Base-by-base conservation (phyloP, 306 rosid species). In the Prunus dulcis region DNA sequence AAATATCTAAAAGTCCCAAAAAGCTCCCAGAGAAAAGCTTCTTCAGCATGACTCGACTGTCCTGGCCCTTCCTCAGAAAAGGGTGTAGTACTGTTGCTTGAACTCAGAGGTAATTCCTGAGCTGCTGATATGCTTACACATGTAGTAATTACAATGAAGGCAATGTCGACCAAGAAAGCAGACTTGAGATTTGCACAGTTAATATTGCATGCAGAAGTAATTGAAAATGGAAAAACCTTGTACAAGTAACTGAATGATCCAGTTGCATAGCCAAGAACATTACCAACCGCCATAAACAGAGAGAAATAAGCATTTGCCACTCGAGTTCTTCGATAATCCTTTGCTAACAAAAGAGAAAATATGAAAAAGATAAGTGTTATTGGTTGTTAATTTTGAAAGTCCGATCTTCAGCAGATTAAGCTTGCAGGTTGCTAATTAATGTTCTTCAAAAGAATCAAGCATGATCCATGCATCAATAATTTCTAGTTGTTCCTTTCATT, bases 121-220 rank as follows among this genome's bases (percentile, higher is more conserved):
- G 88, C 93, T 57, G 92, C 86, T 56, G 85, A n/a, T 51, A 89
- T 67, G 77, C 97, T 95, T 76, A 90, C 51, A 74, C 67, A 87
- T 12, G 97, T 88, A 76, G 97, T 88, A 81, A 89, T 63, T 62
- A 69, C 81, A 73, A 95, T 95, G 84, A 87, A 92, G 76, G 50
- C 73, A 66, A 89, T 61, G 76, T 90, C 95, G 17, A 95, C 75
- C 55, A 80, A 10, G 90, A 94, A 94, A 65, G 98, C 97, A 69
- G 98, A 92, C 89, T 94, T 94, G 86, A 94, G 96, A 87, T 94
- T 94, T 76, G 98, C 98, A 80, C 98, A 94, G 67, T 90, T 90
- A 67, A 83, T 71, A 67, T 79, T 78, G 87, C 98, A 94, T 3
- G 93, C 96, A 47, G 89, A 23, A 66, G 91, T 88, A 73, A 45